These are phyloP conservation scores for Ceratobasidium sp. DNA, from an alignment of 1,284 basidiomycete genomes.

Conservation along the genomic window DNA sequence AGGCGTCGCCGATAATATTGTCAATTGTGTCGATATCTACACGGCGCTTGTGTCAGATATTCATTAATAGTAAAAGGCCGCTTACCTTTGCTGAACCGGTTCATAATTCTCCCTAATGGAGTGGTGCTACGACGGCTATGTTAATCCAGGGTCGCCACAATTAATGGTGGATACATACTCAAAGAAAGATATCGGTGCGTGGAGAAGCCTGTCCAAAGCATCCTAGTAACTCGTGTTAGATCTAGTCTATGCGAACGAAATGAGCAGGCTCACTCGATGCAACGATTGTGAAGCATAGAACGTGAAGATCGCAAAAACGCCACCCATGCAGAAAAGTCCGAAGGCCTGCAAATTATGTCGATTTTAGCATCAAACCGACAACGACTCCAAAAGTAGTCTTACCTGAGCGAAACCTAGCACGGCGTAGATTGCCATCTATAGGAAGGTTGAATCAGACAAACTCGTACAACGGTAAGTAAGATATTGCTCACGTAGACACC, in stretches of 20 bases:
- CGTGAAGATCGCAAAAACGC: slow-evolving; percentile 60
- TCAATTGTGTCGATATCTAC: slow-evolving; percentile 79
- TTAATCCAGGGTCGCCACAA: no score
- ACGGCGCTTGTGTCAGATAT: slow-evolving; percentile 21
- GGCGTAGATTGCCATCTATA: slow-evolving; percentile 30
- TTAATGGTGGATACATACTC: slow-evolving; percentile 70
- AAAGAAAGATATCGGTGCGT: slow-evolving; percentile 88
- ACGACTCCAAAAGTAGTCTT: background rate
- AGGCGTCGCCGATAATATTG: slow-evolving; percentile 65
- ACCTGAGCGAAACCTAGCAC: slow-evolving; percentile 28
- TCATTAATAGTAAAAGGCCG: slow-evolving; percentile 1
- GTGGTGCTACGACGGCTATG: background rate
- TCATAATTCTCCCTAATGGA: slow-evolving; percentile 91
- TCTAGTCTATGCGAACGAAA: background rate
- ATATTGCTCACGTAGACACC: slow-evolving; percentile 17
- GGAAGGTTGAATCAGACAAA: background rate
- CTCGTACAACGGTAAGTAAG: background rate
- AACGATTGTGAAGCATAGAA: slow-evolving; percentile 73
- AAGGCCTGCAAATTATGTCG: slow-evolving; percentile 46
- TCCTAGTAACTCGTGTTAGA: slow-evolving; percentile 54
- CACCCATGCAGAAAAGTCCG: slow-evolving; percentile 57
- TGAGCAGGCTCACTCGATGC: slow-evolving; percentile 58
- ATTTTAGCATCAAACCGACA: slow-evolving; percentile 54
- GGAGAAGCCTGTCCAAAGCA: slow-evolving; percentile 70
- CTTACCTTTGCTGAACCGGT: slow-evolving; percentile 79